phyloP scores from a whole-genome alignment of 441 rosid genomes.

The Syzygium malaccense region DNA sequence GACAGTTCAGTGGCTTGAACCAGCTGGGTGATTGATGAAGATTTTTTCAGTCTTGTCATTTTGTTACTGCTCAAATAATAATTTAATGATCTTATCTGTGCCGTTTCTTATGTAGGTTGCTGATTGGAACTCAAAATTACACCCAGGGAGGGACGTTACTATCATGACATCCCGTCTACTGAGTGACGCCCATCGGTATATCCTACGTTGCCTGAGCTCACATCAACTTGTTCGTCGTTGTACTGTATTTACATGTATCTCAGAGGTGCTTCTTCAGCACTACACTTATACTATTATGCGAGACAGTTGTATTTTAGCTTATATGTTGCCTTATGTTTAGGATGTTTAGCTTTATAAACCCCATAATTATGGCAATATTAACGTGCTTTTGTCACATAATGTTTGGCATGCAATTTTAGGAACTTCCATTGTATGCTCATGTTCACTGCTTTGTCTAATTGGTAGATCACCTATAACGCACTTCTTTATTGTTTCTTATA shows the following conservation, averaged over 20 bases:
- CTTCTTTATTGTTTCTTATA: background rate
- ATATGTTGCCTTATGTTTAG: background rate
- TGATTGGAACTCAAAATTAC: slow-evolving; percentile 58
- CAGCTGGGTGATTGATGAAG: background rate
- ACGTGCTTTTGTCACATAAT: background rate
- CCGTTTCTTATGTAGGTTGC: slow-evolving; percentile 37
- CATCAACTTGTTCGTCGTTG: slow-evolving; percentile 46
- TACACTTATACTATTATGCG: background rate
- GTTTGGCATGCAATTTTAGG: background rate
- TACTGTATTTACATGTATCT: slow-evolving; percentile 66
- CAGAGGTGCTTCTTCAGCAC: slow-evolving; percentile 54
- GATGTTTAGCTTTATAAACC: background rate
- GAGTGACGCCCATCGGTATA: slow-evolving; percentile 89
- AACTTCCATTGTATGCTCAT: background rate
- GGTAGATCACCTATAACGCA: background rate
- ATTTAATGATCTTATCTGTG: slow-evolving; percentile 1
- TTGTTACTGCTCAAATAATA: background rate
- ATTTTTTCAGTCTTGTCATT: background rate
- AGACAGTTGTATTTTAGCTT: background rate
- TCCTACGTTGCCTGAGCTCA: slow-evolving; percentile 65
- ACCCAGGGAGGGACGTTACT: slow-evolving; percentile 41
- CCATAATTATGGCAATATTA: background rate
- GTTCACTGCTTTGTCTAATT: background rate
- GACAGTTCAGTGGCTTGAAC: background rate
- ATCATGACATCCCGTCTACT: slow-evolving; percentile 76